Conservation (phyloP, 2,329 filamentous ascomycete genomes). For the Talaromyces sp. region DNA sequence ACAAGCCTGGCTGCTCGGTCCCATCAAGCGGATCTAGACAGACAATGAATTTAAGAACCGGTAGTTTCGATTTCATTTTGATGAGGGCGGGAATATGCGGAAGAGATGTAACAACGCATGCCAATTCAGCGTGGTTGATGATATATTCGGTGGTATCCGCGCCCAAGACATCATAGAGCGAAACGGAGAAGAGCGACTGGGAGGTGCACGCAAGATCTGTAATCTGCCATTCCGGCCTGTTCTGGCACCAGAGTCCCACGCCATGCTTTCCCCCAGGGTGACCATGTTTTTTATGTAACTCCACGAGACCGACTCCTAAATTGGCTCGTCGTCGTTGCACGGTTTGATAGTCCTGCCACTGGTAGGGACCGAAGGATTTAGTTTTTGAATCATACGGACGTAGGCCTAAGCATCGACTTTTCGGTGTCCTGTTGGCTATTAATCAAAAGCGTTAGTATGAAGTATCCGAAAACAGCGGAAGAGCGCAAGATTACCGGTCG, state of each 20-base stretch:
- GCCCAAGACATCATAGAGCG: constrained; percentile 92
- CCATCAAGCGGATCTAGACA: constrained; percentile 77
- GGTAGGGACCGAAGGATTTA: constrained; percentile 70
- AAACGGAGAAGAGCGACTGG: constrained; percentile 83
- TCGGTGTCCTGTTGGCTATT: constrained; percentile 56
- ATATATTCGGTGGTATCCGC: constrained; percentile 92
- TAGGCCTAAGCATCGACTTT: constrained; percentile 71
- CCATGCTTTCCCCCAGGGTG: constrained; percentile 65
- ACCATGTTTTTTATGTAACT: constrained; percentile 71
- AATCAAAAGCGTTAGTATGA: background rate
- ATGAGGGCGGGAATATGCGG: constrained; percentile 77
- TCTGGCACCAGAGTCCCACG: constrained; percentile 81
- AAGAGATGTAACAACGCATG: constrained; percentile 72
- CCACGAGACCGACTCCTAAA: constrained; percentile 78
- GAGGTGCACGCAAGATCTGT: constrained; percentile 85
- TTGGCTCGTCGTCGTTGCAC: constrained; percentile 76
- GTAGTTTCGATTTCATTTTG: constrained; percentile 72
- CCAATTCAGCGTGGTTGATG: constrained; percentile 79
- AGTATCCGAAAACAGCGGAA: background rate
- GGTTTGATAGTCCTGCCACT: constrained; percentile 79
- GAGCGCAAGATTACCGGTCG: constrained; percentile 41
- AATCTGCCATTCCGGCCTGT: constrained; percentile 85
- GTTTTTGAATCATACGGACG: constrained; percentile 73
- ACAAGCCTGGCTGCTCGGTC: constrained; percentile 70
- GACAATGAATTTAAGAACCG: constrained; percentile 80